phyloP scores from a whole-genome alignment of 1,139 yeast genomes.

The Protomyces inundatus region DNA sequence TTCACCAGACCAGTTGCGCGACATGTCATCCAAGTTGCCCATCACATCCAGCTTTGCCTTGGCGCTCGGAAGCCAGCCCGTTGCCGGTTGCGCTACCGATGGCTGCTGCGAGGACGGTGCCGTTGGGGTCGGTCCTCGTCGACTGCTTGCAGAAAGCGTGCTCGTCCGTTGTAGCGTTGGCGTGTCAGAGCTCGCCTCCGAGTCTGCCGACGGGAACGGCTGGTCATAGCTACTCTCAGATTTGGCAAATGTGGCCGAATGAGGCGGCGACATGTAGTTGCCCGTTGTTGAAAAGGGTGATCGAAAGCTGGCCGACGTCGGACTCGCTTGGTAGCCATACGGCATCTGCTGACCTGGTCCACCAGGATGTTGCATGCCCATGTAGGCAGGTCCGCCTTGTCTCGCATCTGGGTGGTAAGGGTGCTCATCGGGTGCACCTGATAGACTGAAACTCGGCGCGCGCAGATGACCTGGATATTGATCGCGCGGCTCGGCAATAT shows the following conservation, averaged over 20 bases:
- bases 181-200: neutral
- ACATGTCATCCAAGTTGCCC: conserved; percentile 40
- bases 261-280: conserved; percentile 5
- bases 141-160: conserved; percentile 1
- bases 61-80: conserved; percentile 15
- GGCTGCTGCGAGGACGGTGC: neutral
- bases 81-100: neutral
- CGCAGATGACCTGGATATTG: neutral
- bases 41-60: conserved; percentile 34
- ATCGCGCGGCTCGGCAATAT: conserved; percentile 21
- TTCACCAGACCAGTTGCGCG: conserved; percentile 38
- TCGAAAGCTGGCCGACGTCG: neutral
- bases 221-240: conserved; percentile 5
- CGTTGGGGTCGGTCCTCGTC: neutral
- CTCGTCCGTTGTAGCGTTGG: conserved; percentile 20
- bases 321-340: neutral
- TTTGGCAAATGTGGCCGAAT: conserved; percentile 1
- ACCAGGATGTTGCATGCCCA: neutral
- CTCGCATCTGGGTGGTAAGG: neutral
- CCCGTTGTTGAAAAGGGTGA: neutral
- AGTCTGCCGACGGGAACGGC: conserved; percentile 3
- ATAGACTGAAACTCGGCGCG: neutral
- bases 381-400: neutral
- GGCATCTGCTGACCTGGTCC: neutral
- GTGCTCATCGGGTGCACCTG: neutral